Evolutionary conservation across 768 basidiomycete genomes (phyloP).

Genomic region (Tricholoma furcatifolium): DNA sequence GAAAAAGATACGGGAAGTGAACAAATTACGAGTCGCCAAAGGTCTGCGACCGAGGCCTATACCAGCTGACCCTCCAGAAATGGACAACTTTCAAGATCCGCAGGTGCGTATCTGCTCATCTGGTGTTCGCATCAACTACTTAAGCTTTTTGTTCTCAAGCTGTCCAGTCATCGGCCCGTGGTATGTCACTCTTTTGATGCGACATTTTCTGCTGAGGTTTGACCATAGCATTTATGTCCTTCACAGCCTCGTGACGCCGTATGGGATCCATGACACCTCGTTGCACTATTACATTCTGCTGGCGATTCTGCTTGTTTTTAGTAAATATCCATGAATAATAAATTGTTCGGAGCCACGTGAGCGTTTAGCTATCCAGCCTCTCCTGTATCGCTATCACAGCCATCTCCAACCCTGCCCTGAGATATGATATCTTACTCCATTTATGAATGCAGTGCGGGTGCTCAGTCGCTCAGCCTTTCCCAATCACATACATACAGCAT

Average conservation of each 20-base stretch:
- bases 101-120: slow-evolving; percentile 20
- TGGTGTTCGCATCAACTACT: neutral
- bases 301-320: too few species aligned
- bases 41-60: slow-evolving; percentile 11
- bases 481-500: too few species aligned
- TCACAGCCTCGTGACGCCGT: slow-evolving; percentile 6
- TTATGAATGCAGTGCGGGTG: too few species aligned
- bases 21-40: slow-evolving; percentile 14
- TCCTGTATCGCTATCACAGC: too few species aligned
- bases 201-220: neutral
- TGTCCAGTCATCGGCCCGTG: slow-evolving; percentile 17
- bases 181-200: slow-evolving; percentile 2
- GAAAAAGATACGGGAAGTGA: slow-evolving; percentile 18
- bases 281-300: too few species aligned
- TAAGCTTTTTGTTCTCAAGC: neutral
- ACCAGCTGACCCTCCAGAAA: slow-evolving; percentile 19
- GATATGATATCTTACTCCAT: too few species aligned
- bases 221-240: neutral
- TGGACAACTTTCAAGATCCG: slow-evolving; percentile 40
- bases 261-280: slow-evolving; percentile 14
- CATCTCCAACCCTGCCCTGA: too few species aligned
- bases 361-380: too few species aligned
- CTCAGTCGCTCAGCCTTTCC: too few species aligned
- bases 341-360: too few species aligned
- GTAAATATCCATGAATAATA: too few species aligned